Conservation (phyloP, 495 filamentous ascomycete genomes). For the Schizothecium vesticola region DNA sequence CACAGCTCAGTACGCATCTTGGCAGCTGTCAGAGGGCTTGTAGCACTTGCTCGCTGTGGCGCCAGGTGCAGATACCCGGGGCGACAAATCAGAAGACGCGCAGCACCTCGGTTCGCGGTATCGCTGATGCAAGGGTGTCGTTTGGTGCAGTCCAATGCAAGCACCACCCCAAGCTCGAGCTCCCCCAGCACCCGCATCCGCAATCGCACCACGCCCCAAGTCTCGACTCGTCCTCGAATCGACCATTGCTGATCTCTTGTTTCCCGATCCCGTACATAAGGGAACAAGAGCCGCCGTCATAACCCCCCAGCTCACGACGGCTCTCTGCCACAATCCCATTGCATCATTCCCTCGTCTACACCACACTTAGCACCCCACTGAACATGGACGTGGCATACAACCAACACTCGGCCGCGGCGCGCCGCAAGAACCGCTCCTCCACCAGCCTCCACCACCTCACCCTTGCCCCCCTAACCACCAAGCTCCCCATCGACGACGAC, state of each 20-base stretch:
- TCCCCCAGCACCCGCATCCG: conserved; percentile 1
- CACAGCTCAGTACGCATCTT: neutral
- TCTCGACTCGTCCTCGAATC: neutral
- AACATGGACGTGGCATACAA: conserved; percentile 51
- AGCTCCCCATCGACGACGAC: conserved; percentile 54
- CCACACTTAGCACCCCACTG: neutral
- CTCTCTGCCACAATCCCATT: neutral
- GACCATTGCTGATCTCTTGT: neutral
- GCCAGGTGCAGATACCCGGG: neutral
- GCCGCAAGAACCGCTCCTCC: conserved; percentile 43
- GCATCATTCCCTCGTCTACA: neutral
- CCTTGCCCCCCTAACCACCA: conserved; percentile 61
- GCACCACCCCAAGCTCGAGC: conserved; percentile 2
- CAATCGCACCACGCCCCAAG: conserved; percentile 2
- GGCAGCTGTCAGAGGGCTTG: conserved; percentile 1
- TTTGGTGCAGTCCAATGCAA: conserved; percentile 1
- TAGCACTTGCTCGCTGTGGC: neutral
- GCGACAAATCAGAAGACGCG: conserved; percentile 17
- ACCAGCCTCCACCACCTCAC: conserved; percentile 49
- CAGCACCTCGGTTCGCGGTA: conserved; percentile 13
- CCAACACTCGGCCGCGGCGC: conserved; percentile 43
- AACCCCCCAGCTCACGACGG: neutral
- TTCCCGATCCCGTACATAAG: neutral
- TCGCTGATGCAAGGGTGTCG: neutral
- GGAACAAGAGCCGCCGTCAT: neutral